Base-by-base conservation (phyloP, 768 basidiomycete species). In the Dioszegia hungarica region DNA sequence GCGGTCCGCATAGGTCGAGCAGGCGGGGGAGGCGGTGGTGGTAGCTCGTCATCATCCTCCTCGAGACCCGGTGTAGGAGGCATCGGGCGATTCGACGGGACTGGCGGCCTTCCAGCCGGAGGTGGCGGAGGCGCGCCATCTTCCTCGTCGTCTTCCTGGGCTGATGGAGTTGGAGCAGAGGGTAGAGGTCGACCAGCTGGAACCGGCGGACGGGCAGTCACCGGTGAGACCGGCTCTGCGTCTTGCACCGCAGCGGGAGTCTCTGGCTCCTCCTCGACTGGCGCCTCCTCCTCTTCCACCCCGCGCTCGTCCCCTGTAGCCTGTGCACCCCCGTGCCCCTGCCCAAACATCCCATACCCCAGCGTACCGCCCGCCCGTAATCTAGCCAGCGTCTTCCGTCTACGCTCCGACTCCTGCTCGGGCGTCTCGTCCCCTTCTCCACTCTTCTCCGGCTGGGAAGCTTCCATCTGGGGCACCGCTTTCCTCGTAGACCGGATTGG, bases 291-390 rank as follows among this genome's bases (percentile, higher is more conserved):
- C 25, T 65, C 57, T 48, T 47, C 31, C 17, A 33, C 10, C 37
- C 24, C 39, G 38, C 49, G 55, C 34, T 51, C 52, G 37, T 67
- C 67, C 31, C 57, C 61, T 3, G n/a, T 39, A 36, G 33, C 47
- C 25, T 45, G 56, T 1, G 51, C 49, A 15, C 51, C 46, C 10
- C 57, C 56, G 17, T 59, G 59, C 43, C 61, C 61, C 33, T 47
- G 74, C 54, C 48, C 71, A 28, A 83, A 63, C 80, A 85, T 83
- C 2, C 83, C 84, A 37, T 84, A 76, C 1, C 82, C 80, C 74
- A 84, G 78, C 0, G 82, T 82, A 6, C 85, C 84, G 75, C 82
- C 81, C 6, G 80, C 81, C 6, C 80, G 80, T 34, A 85, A 64
- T 59, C 81, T 77, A 33, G 83, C 80, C 12, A 83, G 73, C 37